Conservation (phyloP, 345 rosid species). For the Linum usitatissimum region DNA sequence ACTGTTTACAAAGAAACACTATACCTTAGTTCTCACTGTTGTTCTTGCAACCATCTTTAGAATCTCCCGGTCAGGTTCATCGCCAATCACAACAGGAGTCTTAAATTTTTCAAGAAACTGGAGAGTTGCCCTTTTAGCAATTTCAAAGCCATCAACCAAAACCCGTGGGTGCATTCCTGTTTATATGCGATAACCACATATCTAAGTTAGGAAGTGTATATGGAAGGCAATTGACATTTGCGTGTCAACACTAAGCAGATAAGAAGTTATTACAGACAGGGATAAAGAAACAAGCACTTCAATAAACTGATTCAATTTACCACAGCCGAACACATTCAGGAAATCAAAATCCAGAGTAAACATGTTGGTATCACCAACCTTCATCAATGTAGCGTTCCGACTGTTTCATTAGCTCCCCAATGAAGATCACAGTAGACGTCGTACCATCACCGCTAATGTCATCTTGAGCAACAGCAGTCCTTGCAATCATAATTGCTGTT, state of each 20-base stretch:
- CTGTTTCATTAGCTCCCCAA: constrained; percentile 96
- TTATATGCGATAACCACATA: constrained; percentile 1
- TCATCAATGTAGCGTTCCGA: constrained; percentile 95
- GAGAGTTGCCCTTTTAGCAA: constrained; percentile 90
- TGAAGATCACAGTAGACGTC: constrained; percentile 85
- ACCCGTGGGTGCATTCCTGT: constrained; percentile 99
- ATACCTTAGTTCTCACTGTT: constrained; percentile 80
- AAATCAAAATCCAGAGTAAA: not conserved
- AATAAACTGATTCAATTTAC: not conserved
- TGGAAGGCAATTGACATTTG: not conserved
- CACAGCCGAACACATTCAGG: not conserved
- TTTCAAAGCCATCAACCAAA: constrained; percentile 93
- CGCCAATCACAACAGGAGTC: constrained; percentile 90
- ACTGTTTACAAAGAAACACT: not conserved
- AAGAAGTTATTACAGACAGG: too few relatives aligned
- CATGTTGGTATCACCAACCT: constrained; percentile 33
- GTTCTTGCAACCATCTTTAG: constrained; percentile 97
- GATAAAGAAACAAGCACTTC: not conserved
- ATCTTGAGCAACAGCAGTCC: constrained; percentile 99
- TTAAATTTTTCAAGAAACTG: constrained; percentile 85
- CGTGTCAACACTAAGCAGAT: too few relatives aligned
- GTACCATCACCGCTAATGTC: constrained; percentile 97
- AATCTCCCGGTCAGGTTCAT: constrained; percentile 92
- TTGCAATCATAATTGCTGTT: constrained; percentile 95
- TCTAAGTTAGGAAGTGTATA: not conserved